Evolutionary conservation across 495 filamentous ascomycete species (phyloP).

Genomic region (Sporormia fimetaria): DNA sequence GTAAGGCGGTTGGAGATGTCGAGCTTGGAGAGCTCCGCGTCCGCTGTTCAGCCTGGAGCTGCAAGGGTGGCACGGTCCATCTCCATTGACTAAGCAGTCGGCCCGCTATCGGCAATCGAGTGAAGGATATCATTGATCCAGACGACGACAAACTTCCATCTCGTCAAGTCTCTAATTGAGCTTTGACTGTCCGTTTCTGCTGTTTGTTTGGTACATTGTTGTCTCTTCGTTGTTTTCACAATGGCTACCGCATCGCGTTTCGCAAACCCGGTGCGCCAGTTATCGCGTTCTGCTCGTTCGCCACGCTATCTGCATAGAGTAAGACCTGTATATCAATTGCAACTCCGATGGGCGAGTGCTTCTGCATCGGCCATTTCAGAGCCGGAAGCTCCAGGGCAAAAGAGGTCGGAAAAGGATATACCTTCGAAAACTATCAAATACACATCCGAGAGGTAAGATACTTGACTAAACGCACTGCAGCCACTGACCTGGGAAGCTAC

Average conservation of each 20-base stretch:
- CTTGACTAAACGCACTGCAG: neutral
- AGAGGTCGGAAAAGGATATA: slow-evolving; percentile 28
- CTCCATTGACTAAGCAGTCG: neutral
- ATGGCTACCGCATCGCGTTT: slow-evolving; percentile 22
- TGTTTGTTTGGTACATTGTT: slow-evolving; percentile 1
- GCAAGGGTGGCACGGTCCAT: slow-evolving; percentile 14
- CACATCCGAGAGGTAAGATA: slow-evolving; percentile 59
- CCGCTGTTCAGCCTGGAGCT: slow-evolving; percentile 12
- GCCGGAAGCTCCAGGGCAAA: slow-evolving; percentile 29
- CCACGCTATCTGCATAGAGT: slow-evolving; percentile 3
- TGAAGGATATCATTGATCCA: neutral
- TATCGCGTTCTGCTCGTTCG: slow-evolving; percentile 4
- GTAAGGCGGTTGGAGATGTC: slow-evolving; percentile 6
- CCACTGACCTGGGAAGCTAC: slow-evolving; percentile 40
- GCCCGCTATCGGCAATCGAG: too few species aligned
- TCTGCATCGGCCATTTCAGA: slow-evolving; percentile 34
- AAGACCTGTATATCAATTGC: slow-evolving; percentile 11
- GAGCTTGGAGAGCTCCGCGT: slow-evolving; percentile 28
- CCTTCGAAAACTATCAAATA: slow-evolving; percentile 50
- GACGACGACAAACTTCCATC: neutral
- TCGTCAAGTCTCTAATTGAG: neutral
- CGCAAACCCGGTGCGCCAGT: slow-evolving; percentile 17
- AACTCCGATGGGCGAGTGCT: slow-evolving; percentile 20
- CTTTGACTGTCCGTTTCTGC: neutral
- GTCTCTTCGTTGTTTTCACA: neutral